Evolutionary conservation across 352 stramenopile genomes (phyloP), one percentile per base, ranked within the genome.

Genomic region (Plasmopara halstedii): DNA sequence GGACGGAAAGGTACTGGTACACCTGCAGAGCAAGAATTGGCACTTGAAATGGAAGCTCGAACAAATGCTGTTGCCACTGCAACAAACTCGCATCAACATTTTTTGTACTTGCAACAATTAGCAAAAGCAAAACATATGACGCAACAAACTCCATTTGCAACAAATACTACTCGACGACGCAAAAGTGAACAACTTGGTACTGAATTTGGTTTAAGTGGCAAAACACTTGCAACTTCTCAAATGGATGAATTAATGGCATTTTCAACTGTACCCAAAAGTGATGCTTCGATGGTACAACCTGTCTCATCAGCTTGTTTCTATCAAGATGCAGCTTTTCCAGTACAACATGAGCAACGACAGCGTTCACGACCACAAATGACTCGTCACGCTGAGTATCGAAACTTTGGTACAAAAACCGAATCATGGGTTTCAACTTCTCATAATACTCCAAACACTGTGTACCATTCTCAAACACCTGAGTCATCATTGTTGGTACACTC

Each of bases 401-500:
- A 52, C 54, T 43, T 50, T 54, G 40, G 34, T 18, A 18, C 43
- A 7, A 68, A 68, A 35, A 6, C 41, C 3, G 46, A 56, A 19
- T 38, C 48, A 5, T 64, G 50, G 50, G 11, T 6, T 31, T 50
- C 39, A 9, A 46, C 50, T 2, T 56, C 44, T 13, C 36, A 42
- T 13, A 62, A 50, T 37, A 29, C 25, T 2, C 3, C 25, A 11
- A 10, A 10, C 26, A 31, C 31, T n/a, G 36, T 41, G 9, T 61
- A 52, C 18, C 53, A 37, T 15, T 15, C 35, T 40, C 53, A 50
- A 26, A 32, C 40, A 22, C 53, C 55, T 11, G 55, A 44, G 26
- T 47, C 52, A 9, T 50, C 62, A 22, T 57, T 72, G 64, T 51
- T 57, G 39, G 59, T 67, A 44, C 45, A 56, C 9, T 73, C 64